Conservation (phyloP, 2,329 filamentous ascomycete species). For the Chaetomiaceae sp. region DNA sequence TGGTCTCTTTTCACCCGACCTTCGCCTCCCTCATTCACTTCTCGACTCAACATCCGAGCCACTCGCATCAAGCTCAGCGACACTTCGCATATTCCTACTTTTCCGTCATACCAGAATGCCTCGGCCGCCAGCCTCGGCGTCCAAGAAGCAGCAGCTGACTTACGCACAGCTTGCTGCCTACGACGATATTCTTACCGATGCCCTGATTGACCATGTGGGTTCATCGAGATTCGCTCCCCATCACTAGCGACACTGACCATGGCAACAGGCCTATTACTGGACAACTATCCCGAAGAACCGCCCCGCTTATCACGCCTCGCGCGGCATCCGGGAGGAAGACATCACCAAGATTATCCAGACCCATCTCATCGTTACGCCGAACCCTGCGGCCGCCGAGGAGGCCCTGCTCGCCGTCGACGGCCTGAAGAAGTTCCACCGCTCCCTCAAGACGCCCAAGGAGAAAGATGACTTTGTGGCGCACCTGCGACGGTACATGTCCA, state of each 20-base stretch:
- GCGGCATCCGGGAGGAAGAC: constrained; percentile 66
- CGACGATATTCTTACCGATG: constrained; percentile 94
- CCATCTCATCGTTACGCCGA: constrained; percentile 69
- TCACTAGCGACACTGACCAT: background rate
- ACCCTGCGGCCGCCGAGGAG: constrained; percentile 65
- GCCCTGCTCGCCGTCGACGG: constrained; percentile 69
- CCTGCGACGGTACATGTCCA: constrained; percentile 83
- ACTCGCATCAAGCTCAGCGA: background rate
- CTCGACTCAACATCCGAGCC: background rate
- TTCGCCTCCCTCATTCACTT: background rate
- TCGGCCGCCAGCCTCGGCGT: constrained; percentile 20
- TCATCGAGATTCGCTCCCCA: background rate
- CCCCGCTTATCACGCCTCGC: constrained; percentile 76
- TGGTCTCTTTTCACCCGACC: background rate
- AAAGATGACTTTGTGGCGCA: constrained; percentile 83
- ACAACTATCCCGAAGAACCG: constrained; percentile 93
- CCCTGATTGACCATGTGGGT: constrained; percentile 88
- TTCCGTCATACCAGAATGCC: constrained; percentile 18
- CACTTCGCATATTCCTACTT: background rate
- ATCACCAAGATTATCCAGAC: constrained; percentile 58
- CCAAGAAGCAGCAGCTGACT: constrained; percentile 70
- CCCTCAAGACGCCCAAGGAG: constrained; percentile 69
- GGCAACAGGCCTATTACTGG: constrained; percentile 82
- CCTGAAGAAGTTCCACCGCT: constrained; percentile 64
- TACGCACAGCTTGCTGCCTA: constrained; percentile 85